Conservation (phyloP, 306 rosid genomes). For the Glycyrrhiza uralensis region DNA sequence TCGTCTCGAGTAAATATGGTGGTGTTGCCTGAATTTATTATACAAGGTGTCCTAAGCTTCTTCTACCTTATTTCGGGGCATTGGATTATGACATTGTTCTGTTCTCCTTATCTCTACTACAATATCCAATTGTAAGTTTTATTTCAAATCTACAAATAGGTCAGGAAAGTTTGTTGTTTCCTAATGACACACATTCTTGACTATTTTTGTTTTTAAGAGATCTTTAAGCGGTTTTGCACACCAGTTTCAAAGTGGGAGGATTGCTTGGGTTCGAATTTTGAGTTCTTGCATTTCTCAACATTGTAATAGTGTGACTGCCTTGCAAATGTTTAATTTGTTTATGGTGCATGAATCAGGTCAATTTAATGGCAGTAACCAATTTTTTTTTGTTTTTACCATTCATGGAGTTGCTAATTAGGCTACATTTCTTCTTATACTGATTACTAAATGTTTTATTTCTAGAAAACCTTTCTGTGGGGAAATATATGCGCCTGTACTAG, state of each 20-base stretch:
- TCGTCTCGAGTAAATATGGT: conserved; percentile 64
- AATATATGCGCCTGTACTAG: background rate
- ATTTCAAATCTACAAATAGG: background rate
- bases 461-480: background rate
- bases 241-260: background rate
- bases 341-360: background rate
- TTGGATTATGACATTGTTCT: conserved; percentile 73
- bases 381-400: background rate
- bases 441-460: background rate
- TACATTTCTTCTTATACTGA: background rate
- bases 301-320: background rate
- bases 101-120: conserved; percentile 69
- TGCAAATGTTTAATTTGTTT: background rate
- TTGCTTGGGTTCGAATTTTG: background rate
- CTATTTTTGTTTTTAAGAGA: background rate
- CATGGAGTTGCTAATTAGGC: background rate
- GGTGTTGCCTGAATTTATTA: conserved; percentile 66
- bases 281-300: background rate
- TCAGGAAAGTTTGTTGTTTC: background rate
- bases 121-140: conserved; percentile 66
- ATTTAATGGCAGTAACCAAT: conserved; percentile 8
- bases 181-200: background rate
- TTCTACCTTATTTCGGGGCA: conserved; percentile 73
- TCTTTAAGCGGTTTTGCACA: background rate
- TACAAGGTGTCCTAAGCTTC: conserved; percentile 52